phyloP scores from a whole-genome alignment of 129 eudicot genomes.

The Chrysanthemum seticuspe region DNA sequence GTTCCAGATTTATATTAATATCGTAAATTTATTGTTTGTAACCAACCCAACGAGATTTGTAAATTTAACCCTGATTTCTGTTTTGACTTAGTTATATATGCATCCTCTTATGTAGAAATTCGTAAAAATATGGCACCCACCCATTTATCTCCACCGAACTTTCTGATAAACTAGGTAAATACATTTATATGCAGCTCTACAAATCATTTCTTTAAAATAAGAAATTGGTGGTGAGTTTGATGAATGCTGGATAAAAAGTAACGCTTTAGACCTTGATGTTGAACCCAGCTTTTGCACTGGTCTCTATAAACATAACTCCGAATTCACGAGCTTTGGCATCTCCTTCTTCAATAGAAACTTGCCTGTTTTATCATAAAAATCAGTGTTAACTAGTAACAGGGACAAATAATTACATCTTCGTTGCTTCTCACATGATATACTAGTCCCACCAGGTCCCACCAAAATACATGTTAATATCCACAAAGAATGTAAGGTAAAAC shows the following conservation, averaged over 20 bases:
- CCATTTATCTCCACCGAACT: no score
- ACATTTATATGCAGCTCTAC: neutral
- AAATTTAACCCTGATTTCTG: no score
- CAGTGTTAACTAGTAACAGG: neutral
- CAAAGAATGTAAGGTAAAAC: constrained; percentile 6
- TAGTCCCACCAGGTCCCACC: neutral
- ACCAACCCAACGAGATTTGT: no score
- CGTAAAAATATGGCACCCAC: no score
- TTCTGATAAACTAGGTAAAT: neutral
- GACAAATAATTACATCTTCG: neutral
- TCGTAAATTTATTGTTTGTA: no score
- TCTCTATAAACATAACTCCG: constrained; percentile 80
- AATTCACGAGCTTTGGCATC: constrained; percentile 17
- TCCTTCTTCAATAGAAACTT: constrained; percentile 29
- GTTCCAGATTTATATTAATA: no score
- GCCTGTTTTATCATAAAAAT: constrained; percentile 47
- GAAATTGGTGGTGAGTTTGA: neutral
- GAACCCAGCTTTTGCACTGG: constrained; percentile 92
- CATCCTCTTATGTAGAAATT: no score
- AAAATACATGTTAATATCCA: neutral
- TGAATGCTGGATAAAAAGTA: neutral
- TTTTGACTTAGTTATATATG: no score
- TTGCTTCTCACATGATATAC: constrained; percentile 9
- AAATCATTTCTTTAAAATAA: neutral
- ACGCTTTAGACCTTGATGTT: constrained; percentile 34